A percentile compares a stretch with the other conserved stretches of the same genome.
These are phyloP conservation scores for Knoxia roxburghii DNA, from an alignment of 257 asterid genomes.

Conservation along the genomic window DNA sequence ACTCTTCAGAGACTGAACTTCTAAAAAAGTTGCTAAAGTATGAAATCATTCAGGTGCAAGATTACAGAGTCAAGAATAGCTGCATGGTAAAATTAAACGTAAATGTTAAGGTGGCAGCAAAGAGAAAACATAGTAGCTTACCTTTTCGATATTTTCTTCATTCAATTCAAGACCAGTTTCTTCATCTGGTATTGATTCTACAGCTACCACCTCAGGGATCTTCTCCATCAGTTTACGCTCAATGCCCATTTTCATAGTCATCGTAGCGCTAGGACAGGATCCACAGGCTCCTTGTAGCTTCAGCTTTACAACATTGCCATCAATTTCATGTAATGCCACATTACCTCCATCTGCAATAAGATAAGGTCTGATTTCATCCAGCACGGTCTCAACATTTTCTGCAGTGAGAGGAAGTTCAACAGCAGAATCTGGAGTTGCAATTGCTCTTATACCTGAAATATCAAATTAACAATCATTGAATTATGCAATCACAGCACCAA, in stretches of 20 bases:
- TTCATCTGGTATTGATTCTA: conserved; percentile 87
- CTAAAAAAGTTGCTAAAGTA: not conserved
- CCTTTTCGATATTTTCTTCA: conserved; percentile 95
- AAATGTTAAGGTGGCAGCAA: not conserved
- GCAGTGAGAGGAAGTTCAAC: conserved; percentile 78
- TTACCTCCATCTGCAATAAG: conserved; percentile 96
- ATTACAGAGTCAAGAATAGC: no score
- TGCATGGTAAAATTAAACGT: no score
- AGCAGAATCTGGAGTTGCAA: conserved; percentile 63
- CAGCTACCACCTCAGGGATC: conserved; percentile 89
- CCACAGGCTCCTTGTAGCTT: conserved; percentile 99
- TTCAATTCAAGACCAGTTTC: conserved; percentile 94
- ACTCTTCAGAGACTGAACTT: not conserved
- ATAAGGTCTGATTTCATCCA: conserved; percentile 94
- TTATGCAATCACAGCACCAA: not conserved
- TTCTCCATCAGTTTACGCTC: conserved; percentile 92
- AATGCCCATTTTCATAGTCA: conserved; percentile 93
- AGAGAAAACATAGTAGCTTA: conserved; percentile 20
- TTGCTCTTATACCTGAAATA: conserved; percentile 58
- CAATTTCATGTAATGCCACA: conserved; percentile 89
- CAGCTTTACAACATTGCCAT: conserved; percentile 80
- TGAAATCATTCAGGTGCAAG: no score
- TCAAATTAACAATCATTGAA: not conserved
- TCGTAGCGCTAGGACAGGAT: conserved; percentile 85
- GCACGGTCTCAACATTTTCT: conserved; percentile 79